Evolutionary conservation across 176 grass and related monocot species (phyloP).

Genomic region (Poa pratensis): DNA sequence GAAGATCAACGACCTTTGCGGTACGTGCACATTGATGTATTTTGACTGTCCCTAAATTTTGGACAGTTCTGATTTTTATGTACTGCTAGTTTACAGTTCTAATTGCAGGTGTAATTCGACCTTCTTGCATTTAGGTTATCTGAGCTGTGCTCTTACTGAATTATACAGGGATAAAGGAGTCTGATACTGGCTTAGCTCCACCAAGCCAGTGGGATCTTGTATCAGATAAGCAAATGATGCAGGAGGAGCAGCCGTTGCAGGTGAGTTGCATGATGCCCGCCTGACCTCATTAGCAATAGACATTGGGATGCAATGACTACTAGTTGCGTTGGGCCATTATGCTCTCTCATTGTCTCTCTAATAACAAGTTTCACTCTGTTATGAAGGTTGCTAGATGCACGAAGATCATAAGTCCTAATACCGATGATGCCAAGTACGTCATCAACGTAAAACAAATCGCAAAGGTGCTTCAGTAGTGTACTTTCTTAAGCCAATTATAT

Average conservation of each 20-base stretch:
- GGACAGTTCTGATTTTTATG: background rate
- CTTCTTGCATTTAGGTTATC: background rate
- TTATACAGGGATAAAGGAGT: slow-evolving; percentile 88
- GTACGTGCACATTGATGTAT: slow-evolving; percentile 23
- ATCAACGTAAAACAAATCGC: slow-evolving; percentile 99
- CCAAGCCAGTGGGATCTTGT: slow-evolving; percentile 97
- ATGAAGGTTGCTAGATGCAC: slow-evolving; percentile 91
- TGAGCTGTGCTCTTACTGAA: background rate
- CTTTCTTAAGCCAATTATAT: slow-evolving; percentile 8
- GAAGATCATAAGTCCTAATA: slow-evolving; percentile 96
- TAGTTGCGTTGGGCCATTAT: background rate
- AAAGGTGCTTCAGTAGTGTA: slow-evolving; percentile 56
- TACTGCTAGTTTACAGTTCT: background rate
- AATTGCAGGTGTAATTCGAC: background rate
- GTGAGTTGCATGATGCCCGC: slow-evolving; percentile 38
- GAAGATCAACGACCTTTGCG: slow-evolving; percentile 90
- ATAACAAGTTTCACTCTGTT: slow-evolving; percentile 4
- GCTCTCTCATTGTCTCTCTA: background rate
- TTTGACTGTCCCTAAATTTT: background rate
- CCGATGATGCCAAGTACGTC: slow-evolving; percentile 93
- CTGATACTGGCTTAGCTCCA: slow-evolving; percentile 89
- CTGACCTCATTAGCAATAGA: background rate
- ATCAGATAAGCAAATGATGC: slow-evolving; percentile 99
- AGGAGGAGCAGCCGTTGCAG: slow-evolving; percentile 85
- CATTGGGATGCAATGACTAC: background rate